phyloP scores from a whole-genome alignment of 2,329 filamentous ascomycete genomes.

The Delphinella strobiligena region DNA sequence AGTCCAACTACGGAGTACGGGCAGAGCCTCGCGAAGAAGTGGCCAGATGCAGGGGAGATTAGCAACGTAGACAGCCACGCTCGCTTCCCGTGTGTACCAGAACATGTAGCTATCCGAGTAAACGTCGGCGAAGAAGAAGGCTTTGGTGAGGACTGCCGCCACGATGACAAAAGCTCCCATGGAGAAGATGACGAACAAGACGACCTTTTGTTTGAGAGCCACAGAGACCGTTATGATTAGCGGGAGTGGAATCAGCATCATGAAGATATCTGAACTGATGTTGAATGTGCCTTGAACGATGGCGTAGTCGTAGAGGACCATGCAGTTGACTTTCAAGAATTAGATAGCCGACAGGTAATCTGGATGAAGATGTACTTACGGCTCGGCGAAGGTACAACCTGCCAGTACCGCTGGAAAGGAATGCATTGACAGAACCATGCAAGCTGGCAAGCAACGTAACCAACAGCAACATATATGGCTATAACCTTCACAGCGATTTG shows the following conservation, averaged over 20 bases:
- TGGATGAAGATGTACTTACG: neutral
- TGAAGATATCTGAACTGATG: constrained; percentile 47
- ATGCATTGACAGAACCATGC: constrained; percentile 42
- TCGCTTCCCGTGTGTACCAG: constrained; percentile 40
- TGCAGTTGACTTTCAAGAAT: constrained; percentile 15
- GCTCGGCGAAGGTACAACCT: constrained; percentile 7
- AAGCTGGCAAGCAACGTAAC: constrained; percentile 41
- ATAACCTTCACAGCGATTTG: constrained; percentile 38
- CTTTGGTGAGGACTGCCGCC: constrained; percentile 35
- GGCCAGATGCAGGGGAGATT: constrained; percentile 45
- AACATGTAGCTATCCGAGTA: constrained; percentile 27
- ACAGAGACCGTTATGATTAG: constrained; percentile 40
- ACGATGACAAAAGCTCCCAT: constrained; percentile 39
- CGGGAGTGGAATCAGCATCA: constrained; percentile 47
- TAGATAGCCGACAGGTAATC: too few relatives aligned
- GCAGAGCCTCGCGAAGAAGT: constrained; percentile 29
- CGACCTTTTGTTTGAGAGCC: constrained; percentile 38
- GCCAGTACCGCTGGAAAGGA: constrained; percentile 46
- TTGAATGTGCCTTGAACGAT: constrained; percentile 49
- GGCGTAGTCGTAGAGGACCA: constrained; percentile 35
- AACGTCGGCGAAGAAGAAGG: constrained; percentile 33
- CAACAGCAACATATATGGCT: constrained; percentile 34
- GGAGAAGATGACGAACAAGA: constrained; percentile 39
- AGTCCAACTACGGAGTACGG: constrained; percentile 7
- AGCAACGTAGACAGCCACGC: constrained; percentile 40